phyloP scores from a whole-genome alignment of 1,284 basidiomycete genomes.

The Amylostereum chailletii region DNA sequence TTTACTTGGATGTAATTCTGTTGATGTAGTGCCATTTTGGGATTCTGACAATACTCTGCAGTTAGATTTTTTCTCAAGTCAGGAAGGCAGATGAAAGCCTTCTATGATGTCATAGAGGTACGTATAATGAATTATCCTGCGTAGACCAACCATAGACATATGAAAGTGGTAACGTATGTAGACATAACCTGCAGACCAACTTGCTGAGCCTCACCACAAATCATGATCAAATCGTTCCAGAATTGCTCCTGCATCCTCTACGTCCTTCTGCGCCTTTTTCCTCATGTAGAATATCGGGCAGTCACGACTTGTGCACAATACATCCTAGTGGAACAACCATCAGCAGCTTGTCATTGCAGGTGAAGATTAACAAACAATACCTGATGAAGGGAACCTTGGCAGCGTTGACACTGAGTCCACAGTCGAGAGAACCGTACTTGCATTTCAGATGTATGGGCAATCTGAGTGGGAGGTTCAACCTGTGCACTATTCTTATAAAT shows the following conservation, averaged over 20 bases:
- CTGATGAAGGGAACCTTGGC: slow-evolving; percentile 93
- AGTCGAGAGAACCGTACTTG: slow-evolving; percentile 89
- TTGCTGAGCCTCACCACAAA: slow-evolving; percentile 34
- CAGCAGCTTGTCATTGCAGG: not conserved
- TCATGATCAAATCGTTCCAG: slow-evolving; percentile 80
- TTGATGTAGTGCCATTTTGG: not conserved
- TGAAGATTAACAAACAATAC: slow-evolving; percentile 27
- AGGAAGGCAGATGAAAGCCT: not conserved
- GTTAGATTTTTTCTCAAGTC: not conserved
- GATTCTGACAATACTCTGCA: not conserved
- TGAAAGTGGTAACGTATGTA: not conserved
- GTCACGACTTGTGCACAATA: slow-evolving; percentile 93
- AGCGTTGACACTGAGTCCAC: slow-evolving; percentile 96
- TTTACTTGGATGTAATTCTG: not conserved
- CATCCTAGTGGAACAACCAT: slow-evolving; percentile 53
- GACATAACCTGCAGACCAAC: slow-evolving; percentile 1
- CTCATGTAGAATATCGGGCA: slow-evolving; percentile 98
- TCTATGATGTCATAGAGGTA: not conserved
- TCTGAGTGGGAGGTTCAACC: slow-evolving; percentile 17
- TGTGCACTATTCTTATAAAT: not conserved
- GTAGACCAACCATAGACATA: not conserved
- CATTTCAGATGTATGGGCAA: slow-evolving; percentile 59
- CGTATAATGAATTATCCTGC: not conserved
- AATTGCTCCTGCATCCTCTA: slow-evolving; percentile 70
- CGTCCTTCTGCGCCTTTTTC: slow-evolving; percentile 94